Conservation (phyloP, 768 basidiomycete genomes). For the Macrolepiota fuliginosa region DNA sequence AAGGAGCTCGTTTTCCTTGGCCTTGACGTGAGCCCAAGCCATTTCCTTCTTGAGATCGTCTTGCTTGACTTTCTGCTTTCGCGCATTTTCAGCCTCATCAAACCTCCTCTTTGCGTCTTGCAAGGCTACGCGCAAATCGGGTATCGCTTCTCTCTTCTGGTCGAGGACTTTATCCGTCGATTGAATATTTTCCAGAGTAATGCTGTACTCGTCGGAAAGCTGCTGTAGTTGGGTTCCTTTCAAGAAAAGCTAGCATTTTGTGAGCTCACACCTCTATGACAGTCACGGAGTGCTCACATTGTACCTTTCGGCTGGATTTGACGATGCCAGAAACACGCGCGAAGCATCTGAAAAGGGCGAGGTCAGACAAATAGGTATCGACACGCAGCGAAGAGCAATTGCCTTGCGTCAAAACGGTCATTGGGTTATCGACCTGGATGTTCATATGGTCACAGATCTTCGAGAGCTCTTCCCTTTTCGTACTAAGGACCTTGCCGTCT, state of each 20-base stretch:
- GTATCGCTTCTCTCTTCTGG: constrained; percentile 74
- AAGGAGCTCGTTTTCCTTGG: constrained; percentile 60
- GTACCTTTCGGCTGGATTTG: constrained; percentile 84
- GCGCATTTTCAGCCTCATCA: constrained; percentile 71
- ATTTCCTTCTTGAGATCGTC: constrained; percentile 76
- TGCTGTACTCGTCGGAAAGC: constrained; percentile 83
- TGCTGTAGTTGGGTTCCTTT: constrained; percentile 89
- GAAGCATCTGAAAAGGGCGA: constrained; percentile 47
- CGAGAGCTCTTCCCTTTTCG: constrained; percentile 80
- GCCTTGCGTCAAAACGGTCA: constrained; percentile 93
- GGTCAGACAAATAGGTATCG: background rate
- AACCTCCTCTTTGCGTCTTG: constrained; percentile 58
- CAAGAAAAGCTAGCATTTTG: constrained; percentile 75
- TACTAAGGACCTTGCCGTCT: constrained; percentile 64
- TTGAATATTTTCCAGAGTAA: constrained; percentile 69
- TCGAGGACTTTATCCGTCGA: constrained; percentile 62
- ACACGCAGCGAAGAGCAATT: constrained; percentile 25
- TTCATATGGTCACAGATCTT: constrained; percentile 95
- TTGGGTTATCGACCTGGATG: constrained; percentile 94
- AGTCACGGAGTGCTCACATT: constrained; percentile 46
- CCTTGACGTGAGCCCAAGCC: constrained; percentile 83
- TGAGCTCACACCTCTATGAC: constrained; percentile 4
- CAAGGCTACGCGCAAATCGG: constrained; percentile 64
- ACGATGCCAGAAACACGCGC: constrained; percentile 81
- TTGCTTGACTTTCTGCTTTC: constrained; percentile 64